Percentiles rank a stretch among this genome's conserved stretches.
Evolutionary conservation across 1,284 basidiomycete species (phyloP).

Genomic region (Leccinum griseonigrum): DNA sequence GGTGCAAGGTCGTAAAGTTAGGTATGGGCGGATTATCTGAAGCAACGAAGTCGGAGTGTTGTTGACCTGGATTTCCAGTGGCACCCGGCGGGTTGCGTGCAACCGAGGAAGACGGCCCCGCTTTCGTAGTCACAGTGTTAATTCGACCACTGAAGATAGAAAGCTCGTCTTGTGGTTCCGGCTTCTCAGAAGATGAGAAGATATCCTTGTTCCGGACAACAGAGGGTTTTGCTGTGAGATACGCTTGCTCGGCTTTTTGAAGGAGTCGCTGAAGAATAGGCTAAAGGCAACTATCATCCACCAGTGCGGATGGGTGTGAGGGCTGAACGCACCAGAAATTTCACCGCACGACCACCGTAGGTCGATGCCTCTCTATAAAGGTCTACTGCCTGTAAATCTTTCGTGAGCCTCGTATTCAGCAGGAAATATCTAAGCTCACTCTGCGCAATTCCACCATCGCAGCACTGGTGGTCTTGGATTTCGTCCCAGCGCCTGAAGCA

Average conservation of each 20-base stretch:
- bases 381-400: constrained; percentile 43
- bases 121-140: constrained; percentile 52
- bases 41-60: not conserved
- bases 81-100: not conserved
- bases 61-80: not conserved
- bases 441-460: constrained; percentile 58
- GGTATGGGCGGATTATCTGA: constrained; percentile 1
- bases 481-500: constrained; percentile 40
- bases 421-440: constrained; percentile 20
- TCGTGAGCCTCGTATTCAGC: constrained; percentile 6
- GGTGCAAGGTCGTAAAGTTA: constrained; percentile 51
- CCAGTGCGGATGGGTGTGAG: not conserved
- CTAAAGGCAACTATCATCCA: constrained; percentile 30
- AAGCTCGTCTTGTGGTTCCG: constrained; percentile 55
- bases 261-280: constrained; percentile 61
- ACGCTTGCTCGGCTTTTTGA: constrained; percentile 56
- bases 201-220: constrained; percentile 49
- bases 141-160: constrained; percentile 72
- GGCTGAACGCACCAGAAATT: constrained; percentile 53
- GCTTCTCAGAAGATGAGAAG: constrained; percentile 46
- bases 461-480: constrained; percentile 62
- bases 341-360: constrained; percentile 60
- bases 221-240: constrained; percentile 45
- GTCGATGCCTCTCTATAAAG: constrained; percentile 59
- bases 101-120: constrained; percentile 12